Percentiles rank a stretch among this genome's conserved stretches.
Conservation (phyloP, 169 alveolate genomes). For the Theileria annulata region DNA sequence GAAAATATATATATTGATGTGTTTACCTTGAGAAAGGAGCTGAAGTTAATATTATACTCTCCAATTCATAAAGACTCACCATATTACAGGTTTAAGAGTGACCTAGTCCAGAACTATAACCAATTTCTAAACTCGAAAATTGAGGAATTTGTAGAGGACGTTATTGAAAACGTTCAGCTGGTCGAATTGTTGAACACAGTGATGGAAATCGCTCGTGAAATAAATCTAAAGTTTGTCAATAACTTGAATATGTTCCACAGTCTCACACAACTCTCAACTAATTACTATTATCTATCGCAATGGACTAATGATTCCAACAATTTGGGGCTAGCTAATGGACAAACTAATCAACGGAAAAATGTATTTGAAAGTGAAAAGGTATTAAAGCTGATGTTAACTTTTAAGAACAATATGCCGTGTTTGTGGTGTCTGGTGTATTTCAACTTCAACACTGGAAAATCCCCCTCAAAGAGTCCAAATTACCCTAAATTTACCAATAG, state of each 20-base stretch:
- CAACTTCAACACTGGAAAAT: neutral
- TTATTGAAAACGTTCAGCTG: conserved; percentile 6
- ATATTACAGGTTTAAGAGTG: conserved; percentile 7
- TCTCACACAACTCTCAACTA: neutral
- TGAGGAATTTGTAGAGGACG: neutral
- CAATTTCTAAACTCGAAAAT: neutral
- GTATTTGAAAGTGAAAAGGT: neutral
- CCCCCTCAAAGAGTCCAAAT: neutral
- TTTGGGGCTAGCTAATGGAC: no score
- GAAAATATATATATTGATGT: neutral
- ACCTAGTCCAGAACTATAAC: neutral
- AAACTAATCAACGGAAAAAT: neutral
- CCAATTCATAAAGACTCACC: conserved; percentile 1
- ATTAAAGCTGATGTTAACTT: conserved; percentile 7
- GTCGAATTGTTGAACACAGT: neutral
- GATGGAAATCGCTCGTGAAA: neutral
- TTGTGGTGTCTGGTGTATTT: conserved; percentile 9
- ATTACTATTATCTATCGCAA: neutral
- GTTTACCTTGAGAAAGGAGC: neutral
- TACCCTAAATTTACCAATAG: neutral
- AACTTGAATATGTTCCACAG: conserved; percentile 4
- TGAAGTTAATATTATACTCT: conserved; percentile 3
- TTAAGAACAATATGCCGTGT: conserved; percentile 15
- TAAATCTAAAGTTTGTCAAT: neutral
- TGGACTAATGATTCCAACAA: no score